Conservation (phyloP, 495 filamentous ascomycete species). For the Gamarada debralockiae region DNA sequence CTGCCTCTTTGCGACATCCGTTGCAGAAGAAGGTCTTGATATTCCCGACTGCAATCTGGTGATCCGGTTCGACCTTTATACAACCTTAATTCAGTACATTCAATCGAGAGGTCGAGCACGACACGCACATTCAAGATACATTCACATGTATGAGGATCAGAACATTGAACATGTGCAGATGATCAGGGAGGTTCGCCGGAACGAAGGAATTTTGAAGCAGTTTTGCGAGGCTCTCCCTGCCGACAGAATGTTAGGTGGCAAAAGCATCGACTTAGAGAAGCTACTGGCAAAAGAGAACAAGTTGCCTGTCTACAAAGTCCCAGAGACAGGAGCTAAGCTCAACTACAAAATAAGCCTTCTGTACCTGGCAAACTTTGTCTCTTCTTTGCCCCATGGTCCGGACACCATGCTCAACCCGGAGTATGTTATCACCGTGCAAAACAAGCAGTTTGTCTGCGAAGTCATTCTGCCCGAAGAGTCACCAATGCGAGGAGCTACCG, state of each 20-base stretch:
- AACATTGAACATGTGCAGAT: slow-evolving; percentile 57
- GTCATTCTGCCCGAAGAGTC: slow-evolving; percentile 76
- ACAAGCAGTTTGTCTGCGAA: slow-evolving; percentile 71
- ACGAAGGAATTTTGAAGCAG: slow-evolving; percentile 55
- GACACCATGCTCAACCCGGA: slow-evolving; percentile 51
- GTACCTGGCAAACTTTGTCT: slow-evolving; percentile 55
- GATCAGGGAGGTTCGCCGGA: slow-evolving; percentile 50
- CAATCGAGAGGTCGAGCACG: slow-evolving; percentile 92
- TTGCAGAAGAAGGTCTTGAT: slow-evolving; percentile 94
- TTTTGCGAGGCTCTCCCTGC: slow-evolving; percentile 77
- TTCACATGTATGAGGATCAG: slow-evolving; percentile 72
- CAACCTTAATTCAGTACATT: slow-evolving; percentile 91
- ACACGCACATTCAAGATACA: slow-evolving; percentile 70
- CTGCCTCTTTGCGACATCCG: slow-evolving; percentile 86
- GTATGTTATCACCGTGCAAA: slow-evolving; percentile 56
- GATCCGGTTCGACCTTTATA: slow-evolving; percentile 85
- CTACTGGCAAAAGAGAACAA: slow-evolving; percentile 50
- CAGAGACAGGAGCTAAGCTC: slow-evolving; percentile 70
- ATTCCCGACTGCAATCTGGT: slow-evolving; percentile 94
- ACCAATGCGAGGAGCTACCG: slow-evolving; percentile 63
- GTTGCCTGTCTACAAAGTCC: slow-evolving; percentile 58
- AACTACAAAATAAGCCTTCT: slow-evolving; percentile 70
- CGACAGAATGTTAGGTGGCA: slow-evolving; percentile 65
- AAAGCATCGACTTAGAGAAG: slow-evolving; percentile 52
- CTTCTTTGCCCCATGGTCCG: slow-evolving; percentile 54